Evolutionary conservation across 2,329 filamentous ascomycete species (phyloP).

Genomic region (Claviceps digitariae): DNA sequence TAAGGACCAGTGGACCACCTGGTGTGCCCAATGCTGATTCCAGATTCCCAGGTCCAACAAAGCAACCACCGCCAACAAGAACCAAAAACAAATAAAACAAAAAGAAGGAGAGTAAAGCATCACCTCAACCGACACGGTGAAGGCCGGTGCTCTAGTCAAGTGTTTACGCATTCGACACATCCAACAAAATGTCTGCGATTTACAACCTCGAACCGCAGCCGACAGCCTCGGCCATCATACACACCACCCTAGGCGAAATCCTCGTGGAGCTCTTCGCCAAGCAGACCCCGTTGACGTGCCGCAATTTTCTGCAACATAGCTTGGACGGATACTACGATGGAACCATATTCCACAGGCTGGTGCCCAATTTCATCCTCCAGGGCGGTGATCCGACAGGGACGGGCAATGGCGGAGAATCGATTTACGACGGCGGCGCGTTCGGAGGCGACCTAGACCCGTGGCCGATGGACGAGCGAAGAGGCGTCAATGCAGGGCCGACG

Average conservation of each 20-base stretch:
- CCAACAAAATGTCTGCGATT: conserved; percentile 65
- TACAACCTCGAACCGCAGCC: conserved; percentile 94
- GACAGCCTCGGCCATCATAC: conserved; percentile 79
- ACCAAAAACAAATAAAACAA: not conserved
- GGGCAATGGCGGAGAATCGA: conserved; percentile 80
- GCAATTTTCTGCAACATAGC: conserved; percentile 91
- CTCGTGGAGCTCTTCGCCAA: conserved; percentile 90
- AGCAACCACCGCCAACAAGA: not conserved
- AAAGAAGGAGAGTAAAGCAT: not conserved
- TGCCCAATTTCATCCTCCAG: conserved; percentile 86
- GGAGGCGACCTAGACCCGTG: conserved; percentile 59
- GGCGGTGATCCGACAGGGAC: conserved; percentile 91
- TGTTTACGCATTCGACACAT: not conserved
- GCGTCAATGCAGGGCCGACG: conserved; percentile 43
- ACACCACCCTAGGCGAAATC: conserved; percentile 82
- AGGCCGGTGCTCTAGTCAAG: not conserved
- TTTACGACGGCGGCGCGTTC: conserved; percentile 74
- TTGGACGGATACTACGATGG: conserved; percentile 91
- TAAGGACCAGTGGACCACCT: not conserved
- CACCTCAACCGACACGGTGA: not conserved
- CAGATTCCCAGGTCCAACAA: not conserved
- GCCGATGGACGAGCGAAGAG: conserved; percentile 53
- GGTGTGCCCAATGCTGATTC: not conserved
- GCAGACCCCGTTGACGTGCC: conserved; percentile 79
- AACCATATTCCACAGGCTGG: conserved; percentile 86